Conservation (phyloP, 345 rosid species). For the Mangifera indica region DNA sequence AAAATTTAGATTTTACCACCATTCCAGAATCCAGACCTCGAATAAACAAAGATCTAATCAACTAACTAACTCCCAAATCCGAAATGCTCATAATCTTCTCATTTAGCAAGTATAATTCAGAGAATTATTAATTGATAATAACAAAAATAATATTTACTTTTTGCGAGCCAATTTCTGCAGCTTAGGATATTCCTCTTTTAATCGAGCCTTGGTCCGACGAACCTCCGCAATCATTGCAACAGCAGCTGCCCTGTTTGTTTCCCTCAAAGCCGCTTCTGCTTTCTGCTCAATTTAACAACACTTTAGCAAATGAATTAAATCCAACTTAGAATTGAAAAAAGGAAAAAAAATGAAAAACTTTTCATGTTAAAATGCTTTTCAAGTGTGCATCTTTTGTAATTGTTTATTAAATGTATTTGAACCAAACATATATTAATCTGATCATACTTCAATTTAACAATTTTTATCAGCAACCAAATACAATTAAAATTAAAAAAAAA, state of each 20-base stretch:
- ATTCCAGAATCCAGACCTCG: no score
- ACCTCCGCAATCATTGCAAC: slow-evolving; percentile 78
- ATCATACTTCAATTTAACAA: not conserved
- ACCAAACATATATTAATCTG: not conserved
- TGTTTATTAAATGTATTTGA: no score
- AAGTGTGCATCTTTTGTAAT: no score
- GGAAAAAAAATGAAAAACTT: not conserved
- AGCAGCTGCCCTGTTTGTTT: slow-evolving; percentile 61
- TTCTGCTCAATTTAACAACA: slow-evolving; percentile 38
- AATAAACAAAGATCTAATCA: no score
- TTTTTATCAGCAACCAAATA: slow-evolving; percentile 2
- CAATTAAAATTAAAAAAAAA: not conserved
- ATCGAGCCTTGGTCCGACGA: slow-evolving; percentile 66
- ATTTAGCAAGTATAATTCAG: not conserved
- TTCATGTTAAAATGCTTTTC: not conserved
- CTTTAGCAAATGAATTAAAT: not conserved
- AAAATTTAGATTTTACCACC: no score
- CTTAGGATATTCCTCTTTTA: slow-evolving; percentile 66
- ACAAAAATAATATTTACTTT: slow-evolving; percentile 40
- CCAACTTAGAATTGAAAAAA: not conserved
- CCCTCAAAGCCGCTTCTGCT: slow-evolving; percentile 54
- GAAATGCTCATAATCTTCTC: not conserved
- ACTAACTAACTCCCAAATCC: not conserved
- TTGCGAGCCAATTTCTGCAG: slow-evolving; percentile 60
- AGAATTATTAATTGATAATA: not conserved